These are phyloP conservation scores for Phytopythium mirpurense DNA, from an alignment of 352 stramenopile species.

Conservation along the genomic window DNA sequence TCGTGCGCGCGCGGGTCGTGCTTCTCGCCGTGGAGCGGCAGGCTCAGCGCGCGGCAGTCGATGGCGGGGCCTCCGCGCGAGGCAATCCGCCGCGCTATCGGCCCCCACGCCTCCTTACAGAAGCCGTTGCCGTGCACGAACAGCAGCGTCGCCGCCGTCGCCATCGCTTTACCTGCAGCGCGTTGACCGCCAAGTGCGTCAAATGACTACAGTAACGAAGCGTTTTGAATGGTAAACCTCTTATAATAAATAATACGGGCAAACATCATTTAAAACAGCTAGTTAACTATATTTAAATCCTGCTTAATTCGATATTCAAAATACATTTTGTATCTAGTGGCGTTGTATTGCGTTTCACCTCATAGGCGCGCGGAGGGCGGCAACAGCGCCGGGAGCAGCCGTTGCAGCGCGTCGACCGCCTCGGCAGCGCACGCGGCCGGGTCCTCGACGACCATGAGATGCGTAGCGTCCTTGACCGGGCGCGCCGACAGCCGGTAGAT, in stretches of 20 bases:
- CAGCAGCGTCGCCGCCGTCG: slow-evolving; percentile 24
- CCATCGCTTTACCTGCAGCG: no score
- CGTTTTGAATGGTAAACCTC: no score
- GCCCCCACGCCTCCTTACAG: slow-evolving; percentile 45
- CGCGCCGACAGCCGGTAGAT: slow-evolving; percentile 18
- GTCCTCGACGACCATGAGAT: slow-evolving; percentile 40
- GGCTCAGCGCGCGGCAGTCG: slow-evolving; percentile 19
- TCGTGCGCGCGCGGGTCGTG: slow-evolving; percentile 15
- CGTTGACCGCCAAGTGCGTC: background rate
- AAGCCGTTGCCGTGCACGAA: slow-evolving; percentile 52
- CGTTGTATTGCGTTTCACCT: background rate
- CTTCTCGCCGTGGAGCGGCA: slow-evolving; percentile 24
- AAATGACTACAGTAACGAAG: no score
- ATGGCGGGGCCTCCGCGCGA: slow-evolving; percentile 9
- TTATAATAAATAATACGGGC: no score
- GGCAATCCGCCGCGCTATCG: slow-evolving; percentile 30
- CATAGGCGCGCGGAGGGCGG: background rate
- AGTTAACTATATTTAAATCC: no score
- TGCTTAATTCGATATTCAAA: no score
- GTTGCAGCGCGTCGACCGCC: slow-evolving; percentile 17
- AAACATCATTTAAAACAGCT: no score
- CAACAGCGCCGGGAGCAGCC: slow-evolving; percentile 12
- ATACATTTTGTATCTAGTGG: no score
- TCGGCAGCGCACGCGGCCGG: slow-evolving; percentile 18
- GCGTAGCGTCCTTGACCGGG: slow-evolving; percentile 18